phyloP scores from a whole-genome alignment of 495 filamentous ascomycete genomes.

The Daldinia childiae region DNA sequence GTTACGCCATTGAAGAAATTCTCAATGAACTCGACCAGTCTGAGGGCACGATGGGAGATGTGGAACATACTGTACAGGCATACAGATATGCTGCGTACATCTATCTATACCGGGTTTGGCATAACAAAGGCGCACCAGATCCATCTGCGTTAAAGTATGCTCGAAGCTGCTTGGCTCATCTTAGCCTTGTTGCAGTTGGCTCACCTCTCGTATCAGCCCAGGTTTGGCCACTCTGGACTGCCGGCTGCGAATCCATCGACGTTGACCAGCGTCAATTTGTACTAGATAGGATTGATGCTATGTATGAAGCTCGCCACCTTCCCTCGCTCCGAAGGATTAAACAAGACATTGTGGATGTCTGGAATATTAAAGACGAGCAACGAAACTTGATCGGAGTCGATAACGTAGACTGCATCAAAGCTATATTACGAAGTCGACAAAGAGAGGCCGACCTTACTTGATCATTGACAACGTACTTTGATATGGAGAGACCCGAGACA shows the following conservation, averaged over 20 bases:
- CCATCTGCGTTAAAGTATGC: slow-evolving; percentile 35
- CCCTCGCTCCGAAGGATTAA: slow-evolving; percentile 42
- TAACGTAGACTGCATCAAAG: slow-evolving; percentile 44
- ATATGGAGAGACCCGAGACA: background rate
- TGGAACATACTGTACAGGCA: slow-evolving; percentile 39
- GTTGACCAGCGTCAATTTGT: slow-evolving; percentile 38
- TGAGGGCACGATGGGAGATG: slow-evolving; percentile 27
- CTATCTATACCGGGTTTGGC: slow-evolving; percentile 47
- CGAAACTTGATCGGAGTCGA: slow-evolving; percentile 39
- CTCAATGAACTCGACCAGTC: slow-evolving; percentile 29
- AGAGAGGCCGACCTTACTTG: slow-evolving; percentile 42
- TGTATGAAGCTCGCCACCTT: slow-evolving; percentile 43
- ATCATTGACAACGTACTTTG: background rate
- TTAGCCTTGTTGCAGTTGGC: slow-evolving; percentile 31
- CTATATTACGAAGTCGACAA: slow-evolving; percentile 37
- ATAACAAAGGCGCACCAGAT: slow-evolving; percentile 40
- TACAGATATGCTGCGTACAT: slow-evolving; percentile 45
- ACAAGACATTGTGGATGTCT: slow-evolving; percentile 44
- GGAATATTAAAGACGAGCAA: slow-evolving; percentile 44
- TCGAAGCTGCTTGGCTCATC: slow-evolving; percentile 34
- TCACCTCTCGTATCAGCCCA: slow-evolving; percentile 45
- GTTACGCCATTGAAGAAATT: slow-evolving; percentile 23
- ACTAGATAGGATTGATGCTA: slow-evolving; percentile 35
- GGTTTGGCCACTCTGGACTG: slow-evolving; percentile 48
- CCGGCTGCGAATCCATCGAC: slow-evolving; percentile 46